Percentiles rank a stretch among this genome's conserved stretches.
These are phyloP conservation scores for Apostasia ramifera DNA, from an alignment of 106 monocot species.

Conservation along the genomic window DNA sequence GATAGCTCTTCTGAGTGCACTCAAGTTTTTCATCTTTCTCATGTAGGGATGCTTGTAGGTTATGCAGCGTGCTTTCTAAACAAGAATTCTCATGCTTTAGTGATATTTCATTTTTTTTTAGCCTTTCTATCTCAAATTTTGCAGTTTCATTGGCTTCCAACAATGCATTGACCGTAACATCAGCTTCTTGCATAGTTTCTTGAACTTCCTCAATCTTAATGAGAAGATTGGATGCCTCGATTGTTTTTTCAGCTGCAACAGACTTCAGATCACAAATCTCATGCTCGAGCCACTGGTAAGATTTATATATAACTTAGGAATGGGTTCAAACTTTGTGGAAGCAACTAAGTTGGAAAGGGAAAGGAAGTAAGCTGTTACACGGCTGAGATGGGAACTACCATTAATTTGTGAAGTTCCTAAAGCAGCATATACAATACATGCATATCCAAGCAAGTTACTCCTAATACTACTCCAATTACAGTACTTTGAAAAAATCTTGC, in stretches of 20 bases:
- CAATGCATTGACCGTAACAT: conserved; percentile 53
- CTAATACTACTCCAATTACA: no score
- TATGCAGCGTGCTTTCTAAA: conserved; percentile 27
- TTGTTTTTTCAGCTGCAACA: conserved; percentile 53
- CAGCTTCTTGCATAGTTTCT: conserved; percentile 70
- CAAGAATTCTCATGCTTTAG: conserved; percentile 34
- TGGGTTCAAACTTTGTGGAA: not conserved
- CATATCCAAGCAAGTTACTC: no score
- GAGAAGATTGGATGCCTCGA: conserved; percentile 57
- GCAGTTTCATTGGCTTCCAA: conserved; percentile 46
- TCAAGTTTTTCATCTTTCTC: conserved; percentile 32
- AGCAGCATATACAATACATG: no score
- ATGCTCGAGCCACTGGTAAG: conserved; percentile 45
- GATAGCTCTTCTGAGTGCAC: conserved; percentile 22
- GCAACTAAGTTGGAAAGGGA: not conserved
- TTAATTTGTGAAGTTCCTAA: no score
- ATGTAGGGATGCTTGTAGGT: conserved; percentile 35
- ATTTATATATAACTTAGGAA: not conserved
- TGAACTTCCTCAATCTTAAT: conserved; percentile 60
- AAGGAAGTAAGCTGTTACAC: not conserved
- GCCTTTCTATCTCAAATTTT: conserved; percentile 47
- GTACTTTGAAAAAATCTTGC: no score
- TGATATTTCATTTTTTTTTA: conserved; percentile 25
- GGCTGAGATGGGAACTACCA: no score
- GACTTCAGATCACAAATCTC: conserved; percentile 41